Conservation (phyloP, 306 rosid genomes). For the Lathyrus oleraceus region DNA sequence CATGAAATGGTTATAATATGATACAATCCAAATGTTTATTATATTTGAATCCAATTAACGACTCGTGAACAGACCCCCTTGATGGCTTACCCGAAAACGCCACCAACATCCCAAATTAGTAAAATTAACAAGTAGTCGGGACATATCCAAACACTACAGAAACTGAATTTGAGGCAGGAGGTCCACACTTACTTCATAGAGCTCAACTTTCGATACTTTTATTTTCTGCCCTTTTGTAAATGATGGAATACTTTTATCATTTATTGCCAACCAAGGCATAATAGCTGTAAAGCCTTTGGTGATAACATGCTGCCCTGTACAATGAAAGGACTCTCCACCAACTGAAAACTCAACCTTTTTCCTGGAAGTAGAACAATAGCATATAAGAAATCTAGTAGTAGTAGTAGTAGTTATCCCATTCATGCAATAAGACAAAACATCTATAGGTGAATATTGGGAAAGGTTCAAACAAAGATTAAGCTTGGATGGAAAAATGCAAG, state of each 20-base stretch:
- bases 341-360: constrained; percentile 71
- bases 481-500: constrained; percentile 25
- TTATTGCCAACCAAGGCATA: constrained; percentile 93
- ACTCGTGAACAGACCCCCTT: constrained; percentile 17
- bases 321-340: constrained; percentile 87
- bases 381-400: constrained; percentile 23
- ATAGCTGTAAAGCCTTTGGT: constrained; percentile 78
- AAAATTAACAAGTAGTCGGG: not conserved
- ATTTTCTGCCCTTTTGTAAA: constrained; percentile 82
- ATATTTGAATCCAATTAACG: not conserved
- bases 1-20: constrained; percentile 18
- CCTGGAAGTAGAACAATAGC: constrained; percentile 51
- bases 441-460: constrained; percentile 12
- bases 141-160: constrained; percentile 4
- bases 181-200: constrained; percentile 64
- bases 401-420: not conserved
- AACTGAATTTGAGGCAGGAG: constrained; percentile 22
- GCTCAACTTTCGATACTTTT: constrained; percentile 70
- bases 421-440: constrained; percentile 28
- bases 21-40: constrained; percentile 27
- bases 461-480: constrained; percentile 10
- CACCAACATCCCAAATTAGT: not conserved
- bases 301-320: constrained; percentile 69
- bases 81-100: constrained; percentile 5
- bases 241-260: constrained; percentile 81